Conservation (phyloP, 768 basidiomycete species). For the Asterophora lycoperdoides region DNA sequence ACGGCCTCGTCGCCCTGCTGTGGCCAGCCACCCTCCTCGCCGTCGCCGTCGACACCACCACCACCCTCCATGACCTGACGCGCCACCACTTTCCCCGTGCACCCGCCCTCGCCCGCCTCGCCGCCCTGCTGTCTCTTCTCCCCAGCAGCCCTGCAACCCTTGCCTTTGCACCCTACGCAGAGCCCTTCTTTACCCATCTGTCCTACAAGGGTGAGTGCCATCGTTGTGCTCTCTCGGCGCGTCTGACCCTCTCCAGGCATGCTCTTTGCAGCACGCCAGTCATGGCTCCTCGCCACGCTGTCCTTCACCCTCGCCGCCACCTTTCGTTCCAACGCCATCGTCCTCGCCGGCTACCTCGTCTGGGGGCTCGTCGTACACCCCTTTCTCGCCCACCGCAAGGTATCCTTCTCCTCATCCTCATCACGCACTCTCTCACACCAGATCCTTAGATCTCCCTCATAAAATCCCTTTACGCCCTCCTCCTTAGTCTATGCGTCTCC, state of each 20-base stretch:
- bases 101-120: constrained; percentile 54
- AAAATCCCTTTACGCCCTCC: constrained; percentile 30
- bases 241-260: constrained; percentile 41
- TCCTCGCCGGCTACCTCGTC: constrained; percentile 71
- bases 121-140: constrained; percentile 66
- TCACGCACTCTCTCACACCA: neutral
- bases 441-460: constrained; percentile 30
- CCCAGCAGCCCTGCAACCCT: constrained; percentile 77
- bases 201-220: constrained; percentile 62
- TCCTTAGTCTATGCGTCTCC: constrained; percentile 45
- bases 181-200: constrained; percentile 81
- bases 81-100: constrained; percentile 57
- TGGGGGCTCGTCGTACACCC: constrained; percentile 69
- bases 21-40: constrained; percentile 34
- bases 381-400: constrained; percentile 35
- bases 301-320: constrained; percentile 58
- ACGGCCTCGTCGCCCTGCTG: no score
- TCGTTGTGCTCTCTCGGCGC: neutral
- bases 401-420: constrained; percentile 17
- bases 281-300: constrained; percentile 54
- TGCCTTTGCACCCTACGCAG: constrained; percentile 69
- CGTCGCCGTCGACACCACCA: constrained; percentile 38
- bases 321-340: constrained; percentile 77
- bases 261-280: constrained; percentile 44
- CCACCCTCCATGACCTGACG: constrained; percentile 23